Evolutionary conservation across 2,329 filamentous ascomycete genomes (phyloP).

Genomic region (Amauroascus niger): DNA sequence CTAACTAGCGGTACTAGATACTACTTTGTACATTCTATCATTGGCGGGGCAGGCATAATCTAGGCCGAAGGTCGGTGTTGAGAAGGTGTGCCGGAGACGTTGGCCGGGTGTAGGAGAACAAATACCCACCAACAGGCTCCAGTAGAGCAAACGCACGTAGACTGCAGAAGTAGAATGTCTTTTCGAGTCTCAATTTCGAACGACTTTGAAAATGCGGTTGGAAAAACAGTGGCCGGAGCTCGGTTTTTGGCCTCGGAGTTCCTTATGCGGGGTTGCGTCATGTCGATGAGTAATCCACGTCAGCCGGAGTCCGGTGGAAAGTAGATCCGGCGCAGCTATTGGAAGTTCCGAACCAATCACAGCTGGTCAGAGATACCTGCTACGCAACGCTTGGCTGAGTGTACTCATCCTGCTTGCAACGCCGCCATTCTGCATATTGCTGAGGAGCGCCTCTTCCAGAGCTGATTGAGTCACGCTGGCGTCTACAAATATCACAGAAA

Average conservation of each 20-base stretch:
- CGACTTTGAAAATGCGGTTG: too few species aligned
- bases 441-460: constrained; percentile 53
- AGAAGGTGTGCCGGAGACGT: not conserved
- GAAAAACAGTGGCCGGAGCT: not conserved
- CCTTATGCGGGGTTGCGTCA: not conserved
- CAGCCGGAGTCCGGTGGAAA: not conserved
- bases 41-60: constrained; percentile 14
- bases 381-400: constrained; percentile 46
- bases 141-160: not conserved
- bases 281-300: not conserved
- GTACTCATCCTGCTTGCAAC: constrained; percentile 43
- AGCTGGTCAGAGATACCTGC: constrained; percentile 40
- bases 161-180: too few species aligned
- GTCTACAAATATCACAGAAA: constrained; percentile 34
- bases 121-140: not conserved
- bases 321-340: not conserved
- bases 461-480: constrained; percentile 56
- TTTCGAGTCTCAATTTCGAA: too few species aligned
- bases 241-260: constrained; percentile 5
- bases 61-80: not conserved
- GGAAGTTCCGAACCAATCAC: not conserved
- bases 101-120: not conserved
- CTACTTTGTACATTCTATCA: constrained; percentile 17
- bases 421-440: constrained; percentile 50
- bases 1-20: constrained; percentile 14